Evolutionary conservation across 2,329 filamentous ascomycete genomes (phyloP), one percentile per base, ranked within the genome.

Genomic region (Emydomyces testavorans): DNA sequence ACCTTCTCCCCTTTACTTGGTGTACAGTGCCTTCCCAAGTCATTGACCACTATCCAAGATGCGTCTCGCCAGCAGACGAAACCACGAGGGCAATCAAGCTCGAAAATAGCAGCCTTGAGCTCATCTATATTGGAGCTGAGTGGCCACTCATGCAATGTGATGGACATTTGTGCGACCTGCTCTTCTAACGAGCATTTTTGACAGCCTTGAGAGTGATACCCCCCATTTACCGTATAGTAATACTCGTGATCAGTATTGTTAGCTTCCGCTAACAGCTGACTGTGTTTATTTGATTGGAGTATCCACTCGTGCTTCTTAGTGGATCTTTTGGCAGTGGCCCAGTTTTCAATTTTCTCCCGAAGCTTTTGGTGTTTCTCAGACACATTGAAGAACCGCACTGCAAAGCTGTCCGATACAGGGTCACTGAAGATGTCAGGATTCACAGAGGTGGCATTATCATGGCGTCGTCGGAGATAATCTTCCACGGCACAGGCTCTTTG

Each of bases 111-210:
- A 0, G 73, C 63, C 49, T 73, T 71, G 0, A 65, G 65, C 8
- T 64, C 23, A 0, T 50, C 4, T 0, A 36, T 0, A 0, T 64
- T 13, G 0, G 35, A 24, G 0, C 76, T 71, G 0, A 81, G 60
- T 0, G 78, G 77, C 75, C 75, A 79, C 55, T 82, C 78, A 52
- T 77, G 65, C 6, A 76, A 56, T 0, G 35, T 0, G 6, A 82
- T 78, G 0, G 21, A 31, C 0, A 82, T 48, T 0, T 2, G 1
- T 0, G 63, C 38, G 0, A 74, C 74, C n/a, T 58, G 1, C 0
- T 4, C 3, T 2, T 53, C 36, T 0, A 62, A 51, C 0, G 2
- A 1, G 53, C 73, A 78, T 45, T 64, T 67, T 1, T 2, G 1
- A 48, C 41, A 44, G 13, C 2, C 5, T 20, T n/a, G 6, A 2